phyloP scores from a whole-genome alignment of 179 eudicot genomes.

The Camellia oleifera region DNA sequence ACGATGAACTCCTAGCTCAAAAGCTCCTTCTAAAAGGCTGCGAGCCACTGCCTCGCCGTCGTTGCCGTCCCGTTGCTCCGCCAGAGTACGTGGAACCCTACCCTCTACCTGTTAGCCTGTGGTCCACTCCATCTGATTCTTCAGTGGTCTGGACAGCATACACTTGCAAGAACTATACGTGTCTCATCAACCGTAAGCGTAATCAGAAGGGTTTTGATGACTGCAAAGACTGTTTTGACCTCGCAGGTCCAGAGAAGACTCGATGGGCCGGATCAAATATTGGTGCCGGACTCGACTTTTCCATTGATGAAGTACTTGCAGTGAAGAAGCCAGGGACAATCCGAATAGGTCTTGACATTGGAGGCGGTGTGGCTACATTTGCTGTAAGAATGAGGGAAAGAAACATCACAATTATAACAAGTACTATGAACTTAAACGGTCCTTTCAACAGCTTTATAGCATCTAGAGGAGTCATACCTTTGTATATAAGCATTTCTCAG shows the following conservation, averaged over 20 bases:
- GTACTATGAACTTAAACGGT: conserved; percentile 38
- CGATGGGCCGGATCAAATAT: conserved; percentile 19
- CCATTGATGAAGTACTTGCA: conserved; percentile 39
- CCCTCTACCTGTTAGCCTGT: conserved; percentile 39
- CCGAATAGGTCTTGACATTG: conserved; percentile 44
- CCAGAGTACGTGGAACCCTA: conserved; percentile 28
- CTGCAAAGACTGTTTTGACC: conserved; percentile 54
- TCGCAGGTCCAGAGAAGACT: conserved; percentile 29
- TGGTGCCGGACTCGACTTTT: conserved; percentile 28
- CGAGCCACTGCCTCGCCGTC: conserved; percentile 52
- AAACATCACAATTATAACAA: conserved; percentile 39
- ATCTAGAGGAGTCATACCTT: conserved; percentile 37
- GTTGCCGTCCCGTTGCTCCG: conserved; percentile 41
- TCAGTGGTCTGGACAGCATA: conserved; percentile 47
- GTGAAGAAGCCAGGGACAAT: conserved; percentile 33
- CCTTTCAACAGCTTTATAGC: conserved; percentile 41
- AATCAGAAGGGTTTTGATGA: conserved; percentile 35
- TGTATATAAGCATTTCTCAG: conserved; percentile 34
- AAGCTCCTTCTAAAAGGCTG: conserved; percentile 51
- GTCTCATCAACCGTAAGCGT: conserved; percentile 31
- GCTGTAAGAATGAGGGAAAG: conserved; percentile 41
- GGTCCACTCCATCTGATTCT: conserved; percentile 43
- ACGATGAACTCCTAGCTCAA: conserved; percentile 42
- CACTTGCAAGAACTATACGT: conserved; percentile 41
- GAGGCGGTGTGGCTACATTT: conserved; percentile 41